Evolutionary conservation across 352 stramenopile species (phyloP).

Genomic region (Peronospora belbahrii): DNA sequence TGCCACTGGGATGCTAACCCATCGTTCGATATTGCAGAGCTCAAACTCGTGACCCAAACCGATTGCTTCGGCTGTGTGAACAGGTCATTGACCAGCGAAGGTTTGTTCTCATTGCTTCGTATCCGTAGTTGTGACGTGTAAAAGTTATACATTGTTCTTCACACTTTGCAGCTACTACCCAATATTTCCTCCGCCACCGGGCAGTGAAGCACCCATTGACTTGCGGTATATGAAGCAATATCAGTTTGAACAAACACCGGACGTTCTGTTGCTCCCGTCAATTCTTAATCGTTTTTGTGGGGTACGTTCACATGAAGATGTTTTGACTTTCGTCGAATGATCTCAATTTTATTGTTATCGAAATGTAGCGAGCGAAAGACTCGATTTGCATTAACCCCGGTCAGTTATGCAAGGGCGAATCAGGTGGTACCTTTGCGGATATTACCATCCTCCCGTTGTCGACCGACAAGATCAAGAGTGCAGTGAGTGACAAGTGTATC

Average conservation of each 20-base stretch:
- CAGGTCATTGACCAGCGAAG: slow-evolving; percentile 78
- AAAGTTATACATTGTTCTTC: neutral
- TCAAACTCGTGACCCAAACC: slow-evolving; percentile 53
- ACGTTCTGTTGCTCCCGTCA: slow-evolving; percentile 93
- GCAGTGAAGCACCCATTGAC: slow-evolving; percentile 82
- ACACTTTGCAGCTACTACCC: slow-evolving; percentile 53
- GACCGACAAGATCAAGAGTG: slow-evolving; percentile 60
- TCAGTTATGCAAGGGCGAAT: slow-evolving; percentile 89
- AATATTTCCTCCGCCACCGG: slow-evolving; percentile 63
- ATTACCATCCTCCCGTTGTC: slow-evolving; percentile 88
- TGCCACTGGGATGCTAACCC: neutral
- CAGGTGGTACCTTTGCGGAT: slow-evolving; percentile 90
- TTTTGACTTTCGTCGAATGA: neutral
- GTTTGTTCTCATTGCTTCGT: slow-evolving; percentile 17
- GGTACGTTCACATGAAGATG: slow-evolving; percentile 31
- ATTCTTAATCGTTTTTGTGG: slow-evolving; percentile 88
- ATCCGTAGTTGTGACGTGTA: neutral
- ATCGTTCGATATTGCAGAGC: slow-evolving; percentile 18
- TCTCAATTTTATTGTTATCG: slow-evolving; percentile 25
- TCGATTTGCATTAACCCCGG: slow-evolving; percentile 94
- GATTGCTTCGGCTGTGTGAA: slow-evolving; percentile 65
- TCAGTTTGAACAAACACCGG: slow-evolving; percentile 87
- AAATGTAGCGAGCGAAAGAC: slow-evolving; percentile 73
- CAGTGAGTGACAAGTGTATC: slow-evolving; percentile 34
- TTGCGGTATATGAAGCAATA: slow-evolving; percentile 88